Conservation (phyloP, 768 basidiomycete species). For the Hortiboletus campestris region DNA sequence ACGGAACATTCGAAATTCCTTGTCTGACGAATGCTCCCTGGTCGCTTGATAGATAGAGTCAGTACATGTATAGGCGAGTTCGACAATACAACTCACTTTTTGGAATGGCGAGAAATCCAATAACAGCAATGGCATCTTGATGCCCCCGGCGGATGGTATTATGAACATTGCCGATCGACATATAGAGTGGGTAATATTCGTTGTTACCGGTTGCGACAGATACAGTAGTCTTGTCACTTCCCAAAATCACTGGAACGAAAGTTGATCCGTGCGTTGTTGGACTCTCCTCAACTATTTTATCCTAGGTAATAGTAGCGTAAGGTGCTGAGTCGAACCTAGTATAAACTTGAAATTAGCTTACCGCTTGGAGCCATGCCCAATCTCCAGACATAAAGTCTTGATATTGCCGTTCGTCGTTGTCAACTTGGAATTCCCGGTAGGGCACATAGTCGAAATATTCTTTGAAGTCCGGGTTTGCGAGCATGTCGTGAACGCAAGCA, state of each 20-base stretch:
- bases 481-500: no score
- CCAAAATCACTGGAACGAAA: neutral
- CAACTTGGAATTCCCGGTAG: neutral
- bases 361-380: constrained; percentile 10
- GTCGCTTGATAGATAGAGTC: neutral
- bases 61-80: neutral
- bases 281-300: constrained; percentile 21
- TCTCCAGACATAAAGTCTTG: constrained; percentile 15
- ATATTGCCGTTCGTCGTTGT: neutral
- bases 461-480: no score
- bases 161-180: no score
- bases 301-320: constrained; percentile 5
- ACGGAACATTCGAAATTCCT: neutral
- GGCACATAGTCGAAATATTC: no score
- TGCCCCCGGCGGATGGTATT: no score
- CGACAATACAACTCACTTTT: neutral
- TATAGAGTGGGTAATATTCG: no score
- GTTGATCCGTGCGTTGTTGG: constrained; percentile 2
- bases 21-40: neutral
- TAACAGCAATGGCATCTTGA: neutral
- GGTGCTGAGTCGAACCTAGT: no score
- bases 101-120: neutral
- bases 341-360: neutral
- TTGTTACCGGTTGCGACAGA: no score
- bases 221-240: no score